Percentiles rank a stretch among this genome's conserved stretches.
Conservation (phyloP, 345 rosid genomes). For the Orychophragmus violaceus region DNA sequence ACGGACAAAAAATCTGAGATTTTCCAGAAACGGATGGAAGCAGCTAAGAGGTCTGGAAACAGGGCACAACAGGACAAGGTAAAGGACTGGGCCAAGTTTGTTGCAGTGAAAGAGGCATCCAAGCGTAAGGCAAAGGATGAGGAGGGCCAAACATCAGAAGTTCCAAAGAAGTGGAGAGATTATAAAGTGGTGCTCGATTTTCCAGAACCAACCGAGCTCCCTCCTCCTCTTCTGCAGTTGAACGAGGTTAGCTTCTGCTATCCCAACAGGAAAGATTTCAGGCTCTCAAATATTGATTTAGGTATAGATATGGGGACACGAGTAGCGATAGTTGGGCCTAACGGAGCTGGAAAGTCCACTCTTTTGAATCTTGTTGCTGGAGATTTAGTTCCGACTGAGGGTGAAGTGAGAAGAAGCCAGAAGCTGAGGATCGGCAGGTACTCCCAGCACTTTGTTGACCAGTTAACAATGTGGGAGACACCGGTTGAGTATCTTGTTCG, state of each 20-base stretch:
- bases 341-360: not conserved
- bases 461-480: not conserved
- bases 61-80: too few species aligned
- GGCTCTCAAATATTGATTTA: not conserved
- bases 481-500: not conserved
- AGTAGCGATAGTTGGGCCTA: not conserved
- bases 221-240: not conserved
- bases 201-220: not conserved
- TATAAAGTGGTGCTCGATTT: not conserved
- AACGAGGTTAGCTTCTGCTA: not conserved
- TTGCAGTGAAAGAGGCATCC: too few species aligned
- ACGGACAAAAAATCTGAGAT: too few species aligned
- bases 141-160: too few species aligned
- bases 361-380: constrained; percentile 81
- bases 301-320: not conserved
- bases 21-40: too few species aligned
- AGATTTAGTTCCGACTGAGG: constrained; percentile 25
- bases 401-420: not conserved
- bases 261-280: not conserved
- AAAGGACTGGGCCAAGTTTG: too few species aligned
- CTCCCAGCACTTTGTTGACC: not conserved
- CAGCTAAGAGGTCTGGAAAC: too few species aligned
- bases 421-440: not conserved
- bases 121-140: too few species aligned
- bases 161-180: too few species aligned